Evolutionary conservation across 148 eudicot genomes (phyloP), one percentile per base, ranked within the genome.

Genomic region (Mesembryanthemum crystallinum): DNA sequence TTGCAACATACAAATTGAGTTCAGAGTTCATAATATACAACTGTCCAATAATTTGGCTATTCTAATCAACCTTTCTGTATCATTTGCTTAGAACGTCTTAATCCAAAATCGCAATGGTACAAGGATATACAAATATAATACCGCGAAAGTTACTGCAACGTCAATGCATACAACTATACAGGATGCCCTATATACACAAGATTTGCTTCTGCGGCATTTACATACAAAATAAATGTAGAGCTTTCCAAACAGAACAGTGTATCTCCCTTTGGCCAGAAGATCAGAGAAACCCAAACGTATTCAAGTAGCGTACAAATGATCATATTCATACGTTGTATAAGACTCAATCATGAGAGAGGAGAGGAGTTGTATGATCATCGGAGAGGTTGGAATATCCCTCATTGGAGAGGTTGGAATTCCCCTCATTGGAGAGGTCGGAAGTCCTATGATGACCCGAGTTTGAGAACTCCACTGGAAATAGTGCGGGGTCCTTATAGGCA

Each of bases 401-500:
- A 35, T 35, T 6, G 39, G 39, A 35, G n/a, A n/a, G n/a, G 39
- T 35, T 35, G 39, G 39, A 35, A 35, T 35, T 35, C 6, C 39
- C 6, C 4, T 35, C 4, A n/a, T n/a, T n/a, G n/a, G n/a, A n/a
- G n/a, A 8, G 71, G 49, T 39, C 33, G 32, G 59, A 62, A 43
- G 15, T 25, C 64, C 61, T 80, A n/a, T 27, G 79, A 74, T 81
- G 75, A 63, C 72, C 80, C 4, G 81, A 23, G 65, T 76, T 57
- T 33, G 87, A 77, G 65, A 24, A 59, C 65, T 77, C 80, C 35
- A 77, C 30, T 28, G 90, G 89, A 57, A 82, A 76, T 72, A 84
- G 62, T 33, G 89, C 90, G 10, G 94, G 94, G 65, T 88, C 90
- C 68, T 68, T 77, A 59, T 90, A 90, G 8, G 86, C 85, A 30